Percentiles rank a stretch among this genome's conserved stretches.
Evolutionary conservation across 257 asterid species (phyloP).

Genomic region (Dorcoceras hygrometricum): DNA sequence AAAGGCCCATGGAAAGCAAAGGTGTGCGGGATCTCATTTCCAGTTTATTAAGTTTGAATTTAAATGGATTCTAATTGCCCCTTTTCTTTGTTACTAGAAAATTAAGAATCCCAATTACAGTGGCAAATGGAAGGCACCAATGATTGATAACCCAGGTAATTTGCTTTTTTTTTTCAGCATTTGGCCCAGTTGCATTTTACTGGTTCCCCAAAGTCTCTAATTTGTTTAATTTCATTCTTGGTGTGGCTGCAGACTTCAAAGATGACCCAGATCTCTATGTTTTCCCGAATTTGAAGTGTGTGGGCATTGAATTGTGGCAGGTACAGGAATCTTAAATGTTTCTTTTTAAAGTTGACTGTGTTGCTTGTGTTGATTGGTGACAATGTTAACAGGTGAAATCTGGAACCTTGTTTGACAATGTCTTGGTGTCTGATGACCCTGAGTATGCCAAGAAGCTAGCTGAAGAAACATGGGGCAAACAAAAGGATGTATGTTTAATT

Average conservation of each 20-base stretch:
- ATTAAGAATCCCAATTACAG: slow-evolving; percentile 82
- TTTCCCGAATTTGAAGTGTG: slow-evolving; percentile 88
- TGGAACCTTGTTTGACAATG: slow-evolving; percentile 94
- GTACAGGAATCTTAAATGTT: slow-evolving; percentile 27
- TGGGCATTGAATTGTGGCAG: slow-evolving; percentile 99
- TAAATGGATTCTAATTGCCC: not conserved
- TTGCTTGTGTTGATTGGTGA: slow-evolving; percentile 8
- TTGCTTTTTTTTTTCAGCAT: slow-evolving; percentile 15
- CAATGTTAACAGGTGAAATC: slow-evolving; percentile 79
- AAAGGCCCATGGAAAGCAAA: slow-evolving; percentile 86
- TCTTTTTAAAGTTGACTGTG: not conserved
- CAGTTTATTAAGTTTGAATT: slow-evolving; percentile 3
- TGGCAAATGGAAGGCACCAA: slow-evolving; percentile 92
- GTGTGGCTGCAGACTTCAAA: slow-evolving; percentile 61
- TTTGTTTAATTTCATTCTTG: slow-evolving; percentile 1
- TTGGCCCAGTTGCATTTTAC: not conserved
- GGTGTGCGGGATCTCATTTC: slow-evolving; percentile 38
- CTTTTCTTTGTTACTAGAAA: slow-evolving; percentile 41
- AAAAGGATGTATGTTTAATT: slow-evolving; percentile 72
- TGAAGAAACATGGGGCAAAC: slow-evolving; percentile 94
- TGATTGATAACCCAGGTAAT: slow-evolving; percentile 85
- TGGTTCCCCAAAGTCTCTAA: not conserved
- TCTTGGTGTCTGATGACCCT: slow-evolving; percentile 76
- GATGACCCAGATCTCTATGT: slow-evolving; percentile 94
- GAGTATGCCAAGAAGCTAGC: slow-evolving; percentile 85